Base-by-base conservation (phyloP, 805 yeast genomes). In the Komagataella pseudopastoris region DNA sequence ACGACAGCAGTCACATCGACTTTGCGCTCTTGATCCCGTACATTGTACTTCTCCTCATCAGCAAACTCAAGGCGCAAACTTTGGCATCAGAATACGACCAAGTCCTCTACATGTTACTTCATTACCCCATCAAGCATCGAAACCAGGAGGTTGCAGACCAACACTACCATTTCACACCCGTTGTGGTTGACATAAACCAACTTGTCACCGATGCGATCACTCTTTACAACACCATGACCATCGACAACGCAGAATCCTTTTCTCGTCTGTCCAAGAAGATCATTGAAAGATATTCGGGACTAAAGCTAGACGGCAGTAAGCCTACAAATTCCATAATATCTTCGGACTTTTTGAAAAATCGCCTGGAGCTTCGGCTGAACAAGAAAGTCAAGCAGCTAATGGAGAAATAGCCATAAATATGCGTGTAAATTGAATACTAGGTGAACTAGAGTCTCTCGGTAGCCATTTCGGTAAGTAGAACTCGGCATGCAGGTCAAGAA, bases 41-140 rank as follows among this genome's bases (percentile, higher is more conserved):
- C 51, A 58, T 74, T 49, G 66, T 74, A 7, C 64, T 77, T 3
- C 62, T 72, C 6, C 57, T 78, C 49, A 57, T 77, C 16, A 66
- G 76, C 2, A 70, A 67, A 54, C 57, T 76, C 52, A 74, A 74
- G 53, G 55, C 70, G 0, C 71, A 65, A n/a, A 62, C 75, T 46
- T 68, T 76, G 36, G 61, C 70, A 12, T 66, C 77, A 49, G 82
- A 78, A 59, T 77, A 76, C 56, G 72, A 78, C 12, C 81, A 77
- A 55, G 71, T 76, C 4, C 61, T 78, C 36, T 71, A 72, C 39
- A 58, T 76, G 16, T 60, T 78, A 6, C 63, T 78, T 24, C 82
- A 76, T 59, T 77, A 75, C 57, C 82, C 81, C 1, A 60, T 65
- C 39, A 30, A 30, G 14, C 39, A 30, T 6, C 10, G 39, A 6